Evolutionary conservation across 1,139 yeast species (phyloP), one percentile per base, ranked within the genome.

Genomic region (Yamadazyma dendronema): DNA sequence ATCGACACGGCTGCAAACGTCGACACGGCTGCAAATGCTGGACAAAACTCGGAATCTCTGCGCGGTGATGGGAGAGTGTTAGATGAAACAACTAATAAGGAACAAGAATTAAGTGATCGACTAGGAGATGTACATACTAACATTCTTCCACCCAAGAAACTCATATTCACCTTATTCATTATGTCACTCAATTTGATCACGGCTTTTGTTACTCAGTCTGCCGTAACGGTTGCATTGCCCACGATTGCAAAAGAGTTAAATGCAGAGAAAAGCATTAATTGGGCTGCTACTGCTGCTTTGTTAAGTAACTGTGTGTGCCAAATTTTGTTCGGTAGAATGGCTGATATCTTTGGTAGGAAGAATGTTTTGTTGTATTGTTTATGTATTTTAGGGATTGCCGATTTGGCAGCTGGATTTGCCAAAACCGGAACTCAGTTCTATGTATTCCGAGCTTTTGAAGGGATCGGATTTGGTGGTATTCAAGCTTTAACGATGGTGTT

Each of bases 271-370:
- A 54, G 70, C 12, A 67, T 68, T 39, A 67, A 73, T 35, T 74
- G 79, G 78, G 77, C 77, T 2, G 79, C 77, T 39, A 70, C 77
- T 4, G 64, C 79, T 10, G 52, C 69, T 6, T 52, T 74, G 36
- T 60, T 73, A 35, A 74, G 75, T 22, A 69, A 65, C 41, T 59
- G 68, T 17, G 70, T 66, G 28, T 68, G 67, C 47, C 74, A 68
- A 48, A 73, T 69, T 1, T 49, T 70, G 15, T 68, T 67, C 42
- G 76, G 75, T 6, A 50, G 75, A 30, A 45, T 70, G 15, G 51
- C 61, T 11, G 77, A 71, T 49, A 70, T 71, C 4, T 67, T 70
- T 49, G 76, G 76, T 15, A 53, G 77, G 34, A 71, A 70, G 42
- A 50, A 50, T 25, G 63, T 69, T 17, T 53, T 71, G 30, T 42